phyloP scores from a whole-genome alignment of 2,329 filamentous ascomycete species.

The Stemphylium vesicarium region DNA sequence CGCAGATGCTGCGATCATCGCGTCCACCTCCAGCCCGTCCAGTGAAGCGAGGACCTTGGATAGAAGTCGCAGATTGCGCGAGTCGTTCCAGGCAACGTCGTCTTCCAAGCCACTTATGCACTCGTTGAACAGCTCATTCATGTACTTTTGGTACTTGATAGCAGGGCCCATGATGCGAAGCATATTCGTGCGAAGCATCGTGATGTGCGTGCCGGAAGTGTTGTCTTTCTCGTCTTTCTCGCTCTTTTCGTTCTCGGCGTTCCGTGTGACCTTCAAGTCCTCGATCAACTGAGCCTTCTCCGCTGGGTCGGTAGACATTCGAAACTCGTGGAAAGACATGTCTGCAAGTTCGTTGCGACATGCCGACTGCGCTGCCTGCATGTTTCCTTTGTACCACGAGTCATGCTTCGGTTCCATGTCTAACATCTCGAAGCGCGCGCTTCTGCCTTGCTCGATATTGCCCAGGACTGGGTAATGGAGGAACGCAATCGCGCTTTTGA shows the following conservation, averaged over 20 bases:
- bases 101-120: background rate
- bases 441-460: background rate
- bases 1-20: background rate
- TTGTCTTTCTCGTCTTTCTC: too few relatives aligned
- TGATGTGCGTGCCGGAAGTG: background rate
- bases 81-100: conserved; percentile 1
- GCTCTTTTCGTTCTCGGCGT: background rate
- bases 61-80: background rate
- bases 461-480: conserved; percentile 1
- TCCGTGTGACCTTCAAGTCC: background rate
- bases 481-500: background rate
- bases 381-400: background rate
- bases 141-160: background rate
- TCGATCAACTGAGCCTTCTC: background rate
- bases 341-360: background rate
- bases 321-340: background rate
- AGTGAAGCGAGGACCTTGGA: background rate
- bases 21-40: background rate
- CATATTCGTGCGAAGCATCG: conserved; percentile 1
- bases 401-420: background rate
- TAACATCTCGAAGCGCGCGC: background rate
- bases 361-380: background rate
- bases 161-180: conserved; percentile 1
- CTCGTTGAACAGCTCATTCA: background rate
- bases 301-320: background rate